Conservation (phyloP, 768 basidiomycete species). For the Hemileccinum impolitum region DNA sequence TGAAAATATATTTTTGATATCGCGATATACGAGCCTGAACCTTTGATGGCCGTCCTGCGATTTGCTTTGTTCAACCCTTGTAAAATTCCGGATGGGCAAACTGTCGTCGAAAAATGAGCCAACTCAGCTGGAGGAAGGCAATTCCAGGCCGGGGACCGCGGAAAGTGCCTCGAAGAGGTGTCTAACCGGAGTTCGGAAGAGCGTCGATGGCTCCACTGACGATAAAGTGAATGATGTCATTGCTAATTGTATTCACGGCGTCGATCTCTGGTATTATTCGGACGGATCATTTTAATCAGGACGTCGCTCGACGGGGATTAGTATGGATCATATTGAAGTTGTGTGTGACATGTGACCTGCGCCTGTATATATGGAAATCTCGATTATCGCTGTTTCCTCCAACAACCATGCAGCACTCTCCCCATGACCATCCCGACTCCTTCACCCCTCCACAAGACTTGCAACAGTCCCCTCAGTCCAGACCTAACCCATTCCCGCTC, state of each 20-base stretch:
- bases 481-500: constrained; percentile 1
- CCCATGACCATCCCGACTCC: constrained; percentile 12
- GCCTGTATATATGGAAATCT: constrained; percentile 33
- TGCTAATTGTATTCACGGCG: not conserved
- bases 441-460: not conserved
- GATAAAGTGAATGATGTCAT: not conserved
- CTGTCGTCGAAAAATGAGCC: too few species aligned
- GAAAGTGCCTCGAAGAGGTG: not conserved
- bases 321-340: too few species aligned
- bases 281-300: constrained; percentile 5
- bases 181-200: not conserved
- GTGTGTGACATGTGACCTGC: constrained; percentile 20
- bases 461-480: not conserved
- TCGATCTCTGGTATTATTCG: constrained; percentile 1
- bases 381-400: constrained; percentile 30
- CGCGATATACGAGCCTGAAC: not conserved
- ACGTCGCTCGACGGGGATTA: not conserved
- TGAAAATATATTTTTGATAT: not conserved
- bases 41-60: not conserved
- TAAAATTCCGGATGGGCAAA: not conserved
- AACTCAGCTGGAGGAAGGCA: too few species aligned
- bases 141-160: too few species aligned
- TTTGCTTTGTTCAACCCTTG: not conserved
- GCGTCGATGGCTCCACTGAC: not conserved
- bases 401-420: constrained; percentile 24